phyloP scores from a whole-genome alignment of 2,329 filamentous ascomycete genomes.

The Aspergillus bombycis region DNA sequence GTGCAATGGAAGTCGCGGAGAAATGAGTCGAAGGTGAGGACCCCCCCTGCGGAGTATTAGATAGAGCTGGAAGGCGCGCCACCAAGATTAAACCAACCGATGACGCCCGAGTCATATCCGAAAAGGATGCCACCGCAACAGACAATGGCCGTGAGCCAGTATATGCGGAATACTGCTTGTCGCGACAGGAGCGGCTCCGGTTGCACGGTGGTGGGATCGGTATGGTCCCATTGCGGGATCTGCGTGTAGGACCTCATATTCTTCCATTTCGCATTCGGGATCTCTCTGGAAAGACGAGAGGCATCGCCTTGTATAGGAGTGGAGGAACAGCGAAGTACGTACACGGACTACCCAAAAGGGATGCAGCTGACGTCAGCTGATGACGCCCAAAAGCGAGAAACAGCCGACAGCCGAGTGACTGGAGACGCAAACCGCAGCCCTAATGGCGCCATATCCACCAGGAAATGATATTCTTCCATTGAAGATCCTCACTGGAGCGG shows the following conservation, averaged over 20 bases:
- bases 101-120: constrained; percentile 49
- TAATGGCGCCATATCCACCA: constrained; percentile 5
- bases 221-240: constrained; percentile 14
- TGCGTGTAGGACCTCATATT: constrained; percentile 5
- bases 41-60: constrained; percentile 40
- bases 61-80: not conserved
- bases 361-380: constrained; percentile 12
- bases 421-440: not conserved
- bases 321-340: not conserved
- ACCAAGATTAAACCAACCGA: constrained; percentile 37
- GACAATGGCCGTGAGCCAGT: constrained; percentile 56
- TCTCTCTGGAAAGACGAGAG: not conserved
- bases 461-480: not conserved
- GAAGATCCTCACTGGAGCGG: not conserved
- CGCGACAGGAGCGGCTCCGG: not conserved
- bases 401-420: constrained; percentile 17
- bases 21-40: constrained; percentile 52
- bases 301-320: not conserved
- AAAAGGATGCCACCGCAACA: constrained; percentile 55
- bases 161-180: constrained; percentile 50
- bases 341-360: not conserved
- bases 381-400: constrained; percentile 6
- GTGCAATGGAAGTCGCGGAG: constrained; percentile 47
- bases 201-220: not conserved
- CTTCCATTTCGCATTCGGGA: not conserved